These are phyloP conservation scores for Sporothrix euskadiensis DNA, from an alignment of 2,329 filamentous ascomycete genomes.

Conservation along the genomic window DNA sequence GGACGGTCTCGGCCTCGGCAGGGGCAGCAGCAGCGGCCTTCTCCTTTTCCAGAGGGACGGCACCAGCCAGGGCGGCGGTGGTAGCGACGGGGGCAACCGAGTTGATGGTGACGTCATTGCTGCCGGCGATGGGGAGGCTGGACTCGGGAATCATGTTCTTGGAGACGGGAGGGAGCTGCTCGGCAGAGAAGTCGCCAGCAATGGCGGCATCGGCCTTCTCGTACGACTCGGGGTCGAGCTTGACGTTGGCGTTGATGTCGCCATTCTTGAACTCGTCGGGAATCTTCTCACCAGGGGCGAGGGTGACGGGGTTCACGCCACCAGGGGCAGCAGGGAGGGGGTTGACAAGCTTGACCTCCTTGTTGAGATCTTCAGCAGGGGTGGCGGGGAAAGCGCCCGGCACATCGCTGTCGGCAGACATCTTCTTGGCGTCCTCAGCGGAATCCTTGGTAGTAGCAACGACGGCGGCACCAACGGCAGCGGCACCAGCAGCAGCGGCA, in stretches of 20 bases:
- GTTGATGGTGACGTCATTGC: conserved; percentile 51
- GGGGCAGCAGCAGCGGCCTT: conserved; percentile 41
- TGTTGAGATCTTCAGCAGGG: conserved; percentile 55
- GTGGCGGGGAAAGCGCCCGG: conserved; percentile 49
- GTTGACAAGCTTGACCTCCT: conserved; percentile 56
- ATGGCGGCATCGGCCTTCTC: conserved; percentile 72
- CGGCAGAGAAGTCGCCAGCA: conserved; percentile 47
- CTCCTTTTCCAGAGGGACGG: conserved; percentile 60
- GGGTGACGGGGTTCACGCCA: conserved; percentile 74
- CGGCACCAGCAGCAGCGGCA: conserved; percentile 11
- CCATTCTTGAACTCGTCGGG: conserved; percentile 69
- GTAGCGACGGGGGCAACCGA: conserved; percentile 59
- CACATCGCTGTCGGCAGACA: conserved; percentile 31
- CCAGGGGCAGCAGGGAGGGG: conserved; percentile 64
- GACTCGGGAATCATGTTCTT: conserved; percentile 78
- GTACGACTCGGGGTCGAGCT: conserved; percentile 82
- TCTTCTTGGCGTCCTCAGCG: conserved; percentile 15
- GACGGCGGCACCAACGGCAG: conserved; percentile 23
- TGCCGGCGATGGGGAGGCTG: conserved; percentile 64
- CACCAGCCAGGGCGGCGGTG: conserved; percentile 67
- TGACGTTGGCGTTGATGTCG: conserved; percentile 69
- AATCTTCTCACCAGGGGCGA: conserved; percentile 78
- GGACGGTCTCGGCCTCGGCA: conserved; percentile 36
- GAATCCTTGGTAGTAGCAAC: conserved; percentile 26
- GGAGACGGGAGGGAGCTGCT: conserved; percentile 57